Base-by-base conservation (phyloP, 2,329 filamentous ascomycete genomes). In the Colletotrichum camelliae region DNA sequence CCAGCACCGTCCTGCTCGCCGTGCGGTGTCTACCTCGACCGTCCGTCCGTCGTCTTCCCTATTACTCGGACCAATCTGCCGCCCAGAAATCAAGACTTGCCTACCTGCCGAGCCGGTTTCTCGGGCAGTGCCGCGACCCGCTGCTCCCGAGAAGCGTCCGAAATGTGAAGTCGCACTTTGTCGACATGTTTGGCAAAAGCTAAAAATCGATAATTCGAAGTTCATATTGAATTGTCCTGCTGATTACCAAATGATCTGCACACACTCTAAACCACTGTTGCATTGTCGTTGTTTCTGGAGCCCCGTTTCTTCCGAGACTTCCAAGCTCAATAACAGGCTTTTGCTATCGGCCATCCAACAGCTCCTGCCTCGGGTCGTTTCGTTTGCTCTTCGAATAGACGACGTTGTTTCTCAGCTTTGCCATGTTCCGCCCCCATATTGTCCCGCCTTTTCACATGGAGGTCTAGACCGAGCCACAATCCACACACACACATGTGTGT, bases 241-340 rank as follows among this genome's bases (percentile, higher is more conserved):
- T 33, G 16, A 24, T 33, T 15, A 37, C 35, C 27, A 35, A 61
- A n/a, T 7, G 16, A 61, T 33, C 58, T 64, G 33, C 31, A 52
- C 21, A 64, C 33, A 64, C 21, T 35, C 57, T n/a, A 58, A 67
- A 62, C 55, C n/a, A 64, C 69, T 3, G 33, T 72, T 57, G 68
- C 73, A 57, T 72, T 75, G 62, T 67, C 43, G 13, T 67, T 33
- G 60, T 66, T 74, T 70, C 52, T 70, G 60, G 35, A 21, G 35
- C 27, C 70, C 67, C 67, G 52, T 66, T 74, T 67, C 61, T 74
- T 67, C 67, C 69, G 72, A 70, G 60, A 74, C 67, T 21, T 64
- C 37, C 67, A 35, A 24, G 37, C n/a, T 13, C 57, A 61, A 33
- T 31, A 65, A 31, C 37, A 55, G 31, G 64, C 43, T 21, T 52